phyloP scores from a whole-genome alignment of 257 asterid species.

The Solanum tarapatanum region DNA sequence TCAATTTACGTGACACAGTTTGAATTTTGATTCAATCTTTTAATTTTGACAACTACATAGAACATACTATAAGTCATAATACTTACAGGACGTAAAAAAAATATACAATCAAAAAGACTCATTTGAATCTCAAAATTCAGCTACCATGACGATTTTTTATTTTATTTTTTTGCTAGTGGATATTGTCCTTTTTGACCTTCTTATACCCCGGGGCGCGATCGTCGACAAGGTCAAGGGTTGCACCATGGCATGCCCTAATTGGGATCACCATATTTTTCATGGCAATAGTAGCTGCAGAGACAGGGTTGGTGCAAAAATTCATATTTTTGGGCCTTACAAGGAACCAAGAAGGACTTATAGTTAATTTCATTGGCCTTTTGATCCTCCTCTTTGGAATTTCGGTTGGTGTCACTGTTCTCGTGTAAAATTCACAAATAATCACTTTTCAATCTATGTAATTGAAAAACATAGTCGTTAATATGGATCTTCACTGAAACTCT shows the following conservation, averaged over 20 bases:
- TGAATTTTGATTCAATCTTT: not conserved
- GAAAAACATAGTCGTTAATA: not conserved
- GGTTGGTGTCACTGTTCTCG: constrained; percentile 21
- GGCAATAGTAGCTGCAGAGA: not conserved
- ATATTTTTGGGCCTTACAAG: constrained; percentile 7
- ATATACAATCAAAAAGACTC: not conserved
- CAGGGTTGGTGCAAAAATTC: constrained; percentile 45
- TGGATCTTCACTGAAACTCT: not conserved
- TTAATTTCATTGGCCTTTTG: constrained; percentile 46
- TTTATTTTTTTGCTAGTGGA: constrained; percentile 17
- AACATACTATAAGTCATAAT: not conserved
- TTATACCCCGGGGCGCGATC: constrained; percentile 18
- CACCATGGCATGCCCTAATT: constrained; percentile 42
- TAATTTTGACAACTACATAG: not conserved
- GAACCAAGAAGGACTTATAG: constrained; percentile 29
- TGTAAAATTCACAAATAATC: not conserved
- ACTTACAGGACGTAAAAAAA: not conserved
- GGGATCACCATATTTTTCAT: constrained; percentile 8
- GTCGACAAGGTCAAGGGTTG: constrained; percentile 19
- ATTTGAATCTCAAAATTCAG: not conserved
- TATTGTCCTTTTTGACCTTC: constrained; percentile 30
- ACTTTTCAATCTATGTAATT: not conserved
- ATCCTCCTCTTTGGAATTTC: constrained; percentile 33
- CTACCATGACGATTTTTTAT: not conserved
- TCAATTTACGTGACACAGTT: not conserved